Percentiles rank a stretch among this genome's conserved stretches.
Conservation (phyloP, 345 rosid species). For the Laguncularia racemosa region DNA sequence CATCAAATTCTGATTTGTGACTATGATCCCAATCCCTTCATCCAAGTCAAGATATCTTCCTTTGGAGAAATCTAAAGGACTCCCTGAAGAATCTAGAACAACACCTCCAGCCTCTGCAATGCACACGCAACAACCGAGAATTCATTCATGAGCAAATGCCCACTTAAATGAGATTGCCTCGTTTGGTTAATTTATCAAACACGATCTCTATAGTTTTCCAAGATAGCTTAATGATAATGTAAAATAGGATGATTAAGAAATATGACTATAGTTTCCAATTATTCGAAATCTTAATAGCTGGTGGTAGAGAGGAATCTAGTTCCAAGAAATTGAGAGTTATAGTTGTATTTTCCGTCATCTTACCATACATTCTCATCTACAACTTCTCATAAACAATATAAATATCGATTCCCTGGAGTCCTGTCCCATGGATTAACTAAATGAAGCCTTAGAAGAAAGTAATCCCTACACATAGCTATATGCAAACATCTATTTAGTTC, state of each 20-base stretch:
- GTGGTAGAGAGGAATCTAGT: too few relatives aligned
- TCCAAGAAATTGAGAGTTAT: too few relatives aligned
- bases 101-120: slow-evolving; percentile 83
- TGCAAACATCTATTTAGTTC: background rate
- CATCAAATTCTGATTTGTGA: slow-evolving; percentile 73
- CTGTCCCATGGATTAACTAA: background rate
- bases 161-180: background rate
- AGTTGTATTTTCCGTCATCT: too few relatives aligned
- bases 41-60: slow-evolving; percentile 69
- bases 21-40: slow-evolving; percentile 82
- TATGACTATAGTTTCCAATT: too few relatives aligned
- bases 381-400: too few relatives aligned
- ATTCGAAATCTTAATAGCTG: too few relatives aligned
- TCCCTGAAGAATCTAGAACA: slow-evolving; percentile 69
- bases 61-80: slow-evolving; percentile 68
- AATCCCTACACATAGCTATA: background rate
- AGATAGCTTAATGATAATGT: too few relatives aligned
- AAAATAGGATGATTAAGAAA: too few relatives aligned
- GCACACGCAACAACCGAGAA: background rate
- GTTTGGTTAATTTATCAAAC: background rate
- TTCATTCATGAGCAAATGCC: background rate
- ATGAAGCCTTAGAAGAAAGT: background rate
- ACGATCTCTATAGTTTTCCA: too few relatives aligned
- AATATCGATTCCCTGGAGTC: background rate
- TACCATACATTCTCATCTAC: too few relatives aligned